Evolutionary conservation across 768 basidiomycete genomes (phyloP).

Genomic region (Lentinula sp.): DNA sequence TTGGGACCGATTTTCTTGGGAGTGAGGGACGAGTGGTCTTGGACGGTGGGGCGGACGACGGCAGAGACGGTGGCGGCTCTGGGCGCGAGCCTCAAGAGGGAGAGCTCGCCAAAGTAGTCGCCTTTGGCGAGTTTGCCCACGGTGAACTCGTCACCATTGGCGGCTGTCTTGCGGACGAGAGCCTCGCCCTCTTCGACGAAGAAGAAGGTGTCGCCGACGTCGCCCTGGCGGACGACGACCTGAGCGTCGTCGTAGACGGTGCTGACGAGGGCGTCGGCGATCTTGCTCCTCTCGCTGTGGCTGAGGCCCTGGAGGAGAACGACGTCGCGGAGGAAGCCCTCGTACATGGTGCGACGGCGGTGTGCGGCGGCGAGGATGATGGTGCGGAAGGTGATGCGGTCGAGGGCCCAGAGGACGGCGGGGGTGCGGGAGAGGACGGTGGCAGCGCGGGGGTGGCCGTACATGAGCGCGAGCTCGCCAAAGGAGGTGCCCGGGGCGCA

Average conservation of each 20-base stretch:
- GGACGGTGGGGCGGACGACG: slow-evolving; percentile 29
- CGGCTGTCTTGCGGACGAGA: slow-evolving; percentile 64
- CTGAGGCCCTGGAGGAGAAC: slow-evolving; percentile 82
- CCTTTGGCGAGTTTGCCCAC: slow-evolving; percentile 82
- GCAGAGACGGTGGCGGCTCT: slow-evolving; percentile 97
- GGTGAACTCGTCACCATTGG: slow-evolving; percentile 53
- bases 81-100: slow-evolving; percentile 80
- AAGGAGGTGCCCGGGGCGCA: slow-evolving; percentile 84
- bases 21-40: too few species aligned
- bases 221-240: slow-evolving; percentile 92
- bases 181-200: slow-evolving; percentile 95
- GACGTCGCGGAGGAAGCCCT: slow-evolving; percentile 90
- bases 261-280: slow-evolving; percentile 91
- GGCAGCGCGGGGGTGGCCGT: slow-evolving; percentile 93
- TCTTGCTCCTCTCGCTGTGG: slow-evolving; percentile 89
- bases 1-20: slow-evolving; percentile 35
- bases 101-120: slow-evolving; percentile 98
- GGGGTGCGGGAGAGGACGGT: slow-evolving; percentile 82
- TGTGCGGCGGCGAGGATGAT: slow-evolving; percentile 94
- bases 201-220: slow-evolving; percentile 96
- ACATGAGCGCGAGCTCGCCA: slow-evolving; percentile 97
- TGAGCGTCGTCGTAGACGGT: slow-evolving; percentile 74
- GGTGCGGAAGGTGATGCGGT: slow-evolving; percentile 96
- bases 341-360: slow-evolving; percentile 90
- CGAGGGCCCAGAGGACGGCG: slow-evolving; percentile 89